Evolutionary conservation across 352 stramenopile genomes (phyloP).

Genomic region (Pythium periplocum): DNA sequence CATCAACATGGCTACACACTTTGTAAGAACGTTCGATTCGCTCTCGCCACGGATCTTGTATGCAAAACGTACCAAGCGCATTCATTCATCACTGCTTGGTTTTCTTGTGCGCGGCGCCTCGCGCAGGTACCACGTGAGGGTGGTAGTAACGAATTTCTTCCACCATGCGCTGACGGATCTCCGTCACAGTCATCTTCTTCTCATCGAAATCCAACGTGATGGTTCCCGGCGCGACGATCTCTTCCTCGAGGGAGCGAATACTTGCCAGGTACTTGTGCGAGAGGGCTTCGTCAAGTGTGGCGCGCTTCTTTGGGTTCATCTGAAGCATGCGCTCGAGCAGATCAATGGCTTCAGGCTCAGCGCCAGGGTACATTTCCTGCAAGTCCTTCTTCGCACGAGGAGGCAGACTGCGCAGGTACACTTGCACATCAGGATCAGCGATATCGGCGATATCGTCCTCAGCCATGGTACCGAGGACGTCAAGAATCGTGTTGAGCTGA

Average conservation of each 20-base stretch:
- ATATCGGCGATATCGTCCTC: constrained; percentile 85
- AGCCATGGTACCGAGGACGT: constrained; percentile 82
- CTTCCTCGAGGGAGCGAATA: constrained; percentile 81
- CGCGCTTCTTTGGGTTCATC: constrained; percentile 82
- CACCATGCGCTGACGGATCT: constrained; percentile 81
- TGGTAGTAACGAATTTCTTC: constrained; percentile 79
- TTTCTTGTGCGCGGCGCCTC: constrained; percentile 10
- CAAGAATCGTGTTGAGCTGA: constrained; percentile 85
- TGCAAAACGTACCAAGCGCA: too few species aligned
- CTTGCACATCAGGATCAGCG: constrained; percentile 75
- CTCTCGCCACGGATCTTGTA: too few species aligned
- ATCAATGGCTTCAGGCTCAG: constrained; percentile 76
- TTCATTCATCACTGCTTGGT: neutral
- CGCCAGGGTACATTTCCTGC: constrained; percentile 80
- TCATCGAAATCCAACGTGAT: constrained; percentile 86
- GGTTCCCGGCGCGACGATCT: constrained; percentile 75
- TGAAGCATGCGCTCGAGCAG: constrained; percentile 80
- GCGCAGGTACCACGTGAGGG: constrained; percentile 22
- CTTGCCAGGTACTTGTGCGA: constrained; percentile 82
- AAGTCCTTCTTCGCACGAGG: constrained; percentile 64
- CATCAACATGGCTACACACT: too few species aligned
- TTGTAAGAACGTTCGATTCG: too few species aligned
- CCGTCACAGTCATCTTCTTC: constrained; percentile 73
- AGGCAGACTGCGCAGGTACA: constrained; percentile 73
- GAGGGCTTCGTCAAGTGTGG: constrained; percentile 73